These are phyloP conservation scores for Barbarea vulgaris DNA, from an alignment of 345 rosid genomes.

Conservation along the genomic window DNA sequence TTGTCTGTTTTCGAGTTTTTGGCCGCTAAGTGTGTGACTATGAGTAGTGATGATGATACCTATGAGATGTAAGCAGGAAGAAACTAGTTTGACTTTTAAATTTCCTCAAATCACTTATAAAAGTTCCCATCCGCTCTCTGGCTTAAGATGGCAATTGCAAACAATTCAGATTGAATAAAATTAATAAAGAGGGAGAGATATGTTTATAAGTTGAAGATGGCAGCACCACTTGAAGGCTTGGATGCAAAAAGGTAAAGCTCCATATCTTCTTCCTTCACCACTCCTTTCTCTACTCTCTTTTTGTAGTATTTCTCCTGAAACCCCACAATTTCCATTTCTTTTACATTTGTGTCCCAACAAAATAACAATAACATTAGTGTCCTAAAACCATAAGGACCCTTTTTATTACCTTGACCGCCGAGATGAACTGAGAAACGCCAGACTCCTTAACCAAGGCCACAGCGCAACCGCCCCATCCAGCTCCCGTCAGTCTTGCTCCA, in stretches of 20 bases:
- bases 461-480: constrained; percentile 99
- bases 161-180: constrained; percentile 5
- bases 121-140: not conserved
- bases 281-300: constrained; percentile 72
- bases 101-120: not conserved
- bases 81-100: constrained; percentile 17
- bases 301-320: constrained; percentile 81
- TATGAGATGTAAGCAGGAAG: not conserved
- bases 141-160: not conserved
- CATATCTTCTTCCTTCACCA: constrained; percentile 65
- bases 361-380: not conserved
- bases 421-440: constrained; percentile 80
- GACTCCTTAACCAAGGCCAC: constrained; percentile 85
- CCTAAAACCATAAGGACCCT: not conserved
- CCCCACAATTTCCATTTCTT: not conserved
- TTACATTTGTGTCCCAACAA: not conserved
- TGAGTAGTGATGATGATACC: not conserved
- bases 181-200: not conserved
- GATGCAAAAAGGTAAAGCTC: constrained; percentile 94
- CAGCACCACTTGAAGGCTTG: constrained; percentile 98
- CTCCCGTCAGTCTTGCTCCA: constrained; percentile 97
- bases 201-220: constrained; percentile 71
- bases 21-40: not conserved
- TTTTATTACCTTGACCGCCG: constrained; percentile 66
- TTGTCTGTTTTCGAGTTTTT: not conserved